Conservation (phyloP, 495 filamentous ascomycete species). For the Tuber melanosporum region DNA sequence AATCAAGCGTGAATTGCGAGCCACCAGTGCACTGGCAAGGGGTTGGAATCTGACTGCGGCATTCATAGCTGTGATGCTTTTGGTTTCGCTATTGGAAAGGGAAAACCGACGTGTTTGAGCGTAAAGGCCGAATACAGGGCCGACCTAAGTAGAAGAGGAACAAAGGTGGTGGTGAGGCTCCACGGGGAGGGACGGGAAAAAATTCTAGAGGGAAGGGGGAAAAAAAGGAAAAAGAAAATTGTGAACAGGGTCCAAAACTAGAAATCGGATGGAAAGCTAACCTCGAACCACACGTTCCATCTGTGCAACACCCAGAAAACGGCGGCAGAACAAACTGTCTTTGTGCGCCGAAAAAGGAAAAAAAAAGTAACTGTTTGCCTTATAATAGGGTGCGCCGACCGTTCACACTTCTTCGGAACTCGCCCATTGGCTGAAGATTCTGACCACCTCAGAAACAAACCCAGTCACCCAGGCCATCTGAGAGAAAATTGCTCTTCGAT, state of each 20-base stretch:
- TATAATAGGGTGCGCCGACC: background rate
- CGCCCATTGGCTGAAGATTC: background rate
- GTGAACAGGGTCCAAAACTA: background rate
- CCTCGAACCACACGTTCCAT: background rate
- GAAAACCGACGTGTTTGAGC: background rate
- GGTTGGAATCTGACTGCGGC: background rate
- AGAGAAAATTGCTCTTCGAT: background rate
- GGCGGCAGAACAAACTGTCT: background rate
- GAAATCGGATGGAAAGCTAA: background rate
- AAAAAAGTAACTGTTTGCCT: background rate
- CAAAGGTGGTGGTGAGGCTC: background rate
- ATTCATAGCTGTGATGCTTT: background rate
- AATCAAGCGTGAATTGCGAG: constrained; percentile 30
- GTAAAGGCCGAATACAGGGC: background rate
- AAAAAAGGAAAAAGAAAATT: background rate
- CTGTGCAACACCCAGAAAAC: background rate
- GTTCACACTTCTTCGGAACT: background rate
- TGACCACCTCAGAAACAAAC: background rate
- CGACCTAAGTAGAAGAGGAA: background rate
- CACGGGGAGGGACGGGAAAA: background rate
- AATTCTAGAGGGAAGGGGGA: background rate
- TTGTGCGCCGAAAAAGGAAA: background rate
- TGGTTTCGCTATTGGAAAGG: background rate
- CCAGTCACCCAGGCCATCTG: background rate
- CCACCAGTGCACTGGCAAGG: constrained; percentile 3